Conservation (phyloP, 1,284 basidiomycete species). For the Cryptococcus sp. region DNA sequence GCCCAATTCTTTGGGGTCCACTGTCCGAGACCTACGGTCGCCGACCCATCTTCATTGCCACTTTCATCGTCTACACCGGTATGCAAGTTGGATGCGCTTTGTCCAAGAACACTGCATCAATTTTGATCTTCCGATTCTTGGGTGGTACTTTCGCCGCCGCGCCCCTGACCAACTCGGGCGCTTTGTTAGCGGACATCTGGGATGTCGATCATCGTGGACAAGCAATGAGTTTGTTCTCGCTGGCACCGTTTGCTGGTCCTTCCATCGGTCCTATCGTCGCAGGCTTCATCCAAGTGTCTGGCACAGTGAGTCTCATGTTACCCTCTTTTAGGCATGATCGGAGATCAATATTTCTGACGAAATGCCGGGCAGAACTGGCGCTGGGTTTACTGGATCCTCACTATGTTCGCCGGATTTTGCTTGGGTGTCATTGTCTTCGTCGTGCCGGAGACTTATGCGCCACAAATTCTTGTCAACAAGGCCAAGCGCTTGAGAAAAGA, state of each 20-base stretch:
- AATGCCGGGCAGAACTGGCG: slow-evolving; percentile 32
- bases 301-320: slow-evolving; percentile 40
- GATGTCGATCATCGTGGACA: slow-evolving; percentile 67
- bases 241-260: slow-evolving; percentile 71
- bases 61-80: slow-evolving; percentile 66
- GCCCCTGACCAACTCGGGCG: slow-evolving; percentile 57
- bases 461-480: slow-evolving; percentile 59
- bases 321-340: too few species aligned
- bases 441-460: slow-evolving; percentile 71
- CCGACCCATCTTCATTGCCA: slow-evolving; percentile 66
- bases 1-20: slow-evolving; percentile 63
- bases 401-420: slow-evolving; percentile 60
- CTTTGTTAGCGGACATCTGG: slow-evolving; percentile 64
- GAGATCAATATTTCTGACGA: not conserved
- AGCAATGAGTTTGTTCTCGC: slow-evolving; percentile 67
- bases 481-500: slow-evolving; percentile 58
- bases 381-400: slow-evolving; percentile 69
- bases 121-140: slow-evolving; percentile 69
- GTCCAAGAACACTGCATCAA: slow-evolving; percentile 61
- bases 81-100: slow-evolving; percentile 64
- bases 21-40: slow-evolving; percentile 60
- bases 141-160: slow-evolving; percentile 62
- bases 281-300: slow-evolving; percentile 59
- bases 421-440: slow-evolving; percentile 60
- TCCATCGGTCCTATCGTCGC: slow-evolving; percentile 65